phyloP scores from a whole-genome alignment of 306 rosid genomes.

The Vigna trinervia region DNA sequence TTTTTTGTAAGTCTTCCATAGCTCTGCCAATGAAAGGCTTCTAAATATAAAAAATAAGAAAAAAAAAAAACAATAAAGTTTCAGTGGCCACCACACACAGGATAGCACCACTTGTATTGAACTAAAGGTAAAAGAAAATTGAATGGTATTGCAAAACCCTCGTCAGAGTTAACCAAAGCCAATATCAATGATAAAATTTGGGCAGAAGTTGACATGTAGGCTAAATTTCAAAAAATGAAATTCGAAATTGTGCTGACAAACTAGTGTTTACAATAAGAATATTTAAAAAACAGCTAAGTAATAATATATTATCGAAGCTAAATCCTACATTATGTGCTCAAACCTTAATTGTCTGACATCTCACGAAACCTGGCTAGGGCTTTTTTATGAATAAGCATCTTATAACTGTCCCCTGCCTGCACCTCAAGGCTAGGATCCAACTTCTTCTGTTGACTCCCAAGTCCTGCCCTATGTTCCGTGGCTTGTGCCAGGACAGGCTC shows the following conservation, averaged over 20 bases:
- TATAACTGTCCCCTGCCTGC: slow-evolving; percentile 94
- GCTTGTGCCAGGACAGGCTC: slow-evolving; percentile 96
- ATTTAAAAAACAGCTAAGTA: slow-evolving; percentile 34
- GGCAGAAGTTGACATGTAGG: not conserved
- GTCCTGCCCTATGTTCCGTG: slow-evolving; percentile 86
- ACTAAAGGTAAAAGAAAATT: slow-evolving; percentile 14
- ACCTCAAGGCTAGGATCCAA: slow-evolving; percentile 83
- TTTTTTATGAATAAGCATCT: slow-evolving; percentile 89
- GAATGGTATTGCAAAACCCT: slow-evolving; percentile 19
- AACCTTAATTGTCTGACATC: slow-evolving; percentile 62
- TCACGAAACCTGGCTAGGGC: slow-evolving; percentile 96
- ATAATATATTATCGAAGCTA: slow-evolving; percentile 40
- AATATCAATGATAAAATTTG: not conserved
- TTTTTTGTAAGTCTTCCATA: not conserved
- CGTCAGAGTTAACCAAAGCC: slow-evolving; percentile 18
- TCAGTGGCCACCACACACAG: slow-evolving; percentile 1
- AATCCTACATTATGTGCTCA: slow-evolving; percentile 33
- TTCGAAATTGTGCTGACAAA: slow-evolving; percentile 35
- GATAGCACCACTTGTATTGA: slow-evolving; percentile 3
- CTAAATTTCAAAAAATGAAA: slow-evolving; percentile 35
- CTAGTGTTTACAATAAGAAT: slow-evolving; percentile 42
- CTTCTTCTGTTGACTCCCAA: slow-evolving; percentile 95
- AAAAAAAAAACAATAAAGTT: not conserved
- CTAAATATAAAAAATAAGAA: not conserved
- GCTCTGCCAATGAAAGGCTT: not conserved